Evolutionary conservation across 176 grass and related monocot species (phyloP), one percentile per base, ranked within the genome.

Genomic region (Elaeis guineensis): DNA sequence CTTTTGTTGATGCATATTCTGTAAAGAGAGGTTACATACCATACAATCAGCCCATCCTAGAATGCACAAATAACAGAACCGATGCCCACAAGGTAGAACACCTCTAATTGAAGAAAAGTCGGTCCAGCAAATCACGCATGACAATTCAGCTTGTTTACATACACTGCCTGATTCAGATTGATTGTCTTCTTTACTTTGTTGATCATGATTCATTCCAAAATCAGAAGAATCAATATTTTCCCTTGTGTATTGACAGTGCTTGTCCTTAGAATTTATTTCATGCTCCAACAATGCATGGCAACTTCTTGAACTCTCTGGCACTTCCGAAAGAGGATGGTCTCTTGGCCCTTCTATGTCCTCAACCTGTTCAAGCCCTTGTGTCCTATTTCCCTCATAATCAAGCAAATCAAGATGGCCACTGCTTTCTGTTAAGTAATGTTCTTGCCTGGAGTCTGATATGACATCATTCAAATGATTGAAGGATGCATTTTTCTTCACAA

Each of bases 51-150:
- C 67, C 91, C 91, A 96, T 79, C 29, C 78, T 87, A 87, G 78
- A 65, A 96, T 96, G 78, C 92, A 96, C 59, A 78, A 80, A 65
- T 83, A 96, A 77, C 92, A 96, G 58, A 96, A 96, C 39, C 92
- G 64, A 66, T 96, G 92, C 39, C 92, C 87, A 78, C 92, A 96
- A 58, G 69, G 83, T 79, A 96, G 90, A 78, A 90, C 85, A 28
- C 83, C 92, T 66, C 92, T 87, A 55, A 65, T 75, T 55, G 83
- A 80, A 63, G 69, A 90, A 63, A 90, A 96, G 44, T 90, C 81
- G 30, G 92, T 96, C 86, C 75, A 96, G 57, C 92, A 90, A 79
- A 96, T 96, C 19, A 82, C 87, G 64, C 92, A 96, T 63, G 92
- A 96, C 65, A 96, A 62, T 49, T 80, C 83, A 21, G 25, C 35